A percentile compares a stretch with the other conserved stretches of the same genome.
These are phyloP conservation scores for Pilatotrama ljubarskyi DNA, from an alignment of 768 basidiomycete species.

Conservation along the genomic window DNA sequence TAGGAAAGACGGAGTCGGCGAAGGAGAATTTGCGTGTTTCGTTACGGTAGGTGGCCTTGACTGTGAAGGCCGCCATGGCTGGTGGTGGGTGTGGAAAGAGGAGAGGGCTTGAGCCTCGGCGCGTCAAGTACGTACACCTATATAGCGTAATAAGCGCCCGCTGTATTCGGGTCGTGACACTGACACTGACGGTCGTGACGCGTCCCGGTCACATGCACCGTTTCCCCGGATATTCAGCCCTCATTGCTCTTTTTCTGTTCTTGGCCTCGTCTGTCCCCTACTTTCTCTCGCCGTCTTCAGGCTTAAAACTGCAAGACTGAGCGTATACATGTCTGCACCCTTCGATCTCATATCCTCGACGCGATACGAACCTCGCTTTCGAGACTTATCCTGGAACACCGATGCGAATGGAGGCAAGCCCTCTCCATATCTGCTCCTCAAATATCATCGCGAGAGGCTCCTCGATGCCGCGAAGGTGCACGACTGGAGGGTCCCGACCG, in stretches of 20 bases:
- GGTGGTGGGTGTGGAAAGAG: slow-evolving; percentile 29
- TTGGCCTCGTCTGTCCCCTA: neutral
- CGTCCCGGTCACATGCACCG: slow-evolving; percentile 15
- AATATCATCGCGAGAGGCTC: slow-evolving; percentile 62
- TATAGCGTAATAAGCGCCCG: slow-evolving; percentile 17
- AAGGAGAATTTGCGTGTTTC: slow-evolving; percentile 73
- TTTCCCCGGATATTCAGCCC: neutral
- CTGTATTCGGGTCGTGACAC: slow-evolving; percentile 20
- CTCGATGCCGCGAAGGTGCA: slow-evolving; percentile 49
- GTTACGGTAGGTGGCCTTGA: slow-evolving; percentile 73
- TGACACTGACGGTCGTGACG: slow-evolving; percentile 12
- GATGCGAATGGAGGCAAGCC: slow-evolving; percentile 46
- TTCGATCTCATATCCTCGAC: slow-evolving; percentile 52
- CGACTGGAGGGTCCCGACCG: slow-evolving; percentile 44
- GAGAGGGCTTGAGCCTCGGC: slow-evolving; percentile 14
- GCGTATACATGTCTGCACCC: neutral
- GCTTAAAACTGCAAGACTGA: neutral
- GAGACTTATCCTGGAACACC: slow-evolving; percentile 54
- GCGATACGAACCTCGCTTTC: slow-evolving; percentile 56
- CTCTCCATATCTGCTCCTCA: slow-evolving; percentile 62
- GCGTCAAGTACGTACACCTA: slow-evolving; percentile 8
- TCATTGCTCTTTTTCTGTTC: neutral
- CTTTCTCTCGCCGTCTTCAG: neutral
- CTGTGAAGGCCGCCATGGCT: slow-evolving; percentile 58
- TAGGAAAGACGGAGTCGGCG: slow-evolving; percentile 53